Percentiles rank a stretch among this genome's conserved stretches.
Evolutionary conservation across 1,284 basidiomycete genomes (phyloP).

Genomic region (Moniliophthora roreri): DNA sequence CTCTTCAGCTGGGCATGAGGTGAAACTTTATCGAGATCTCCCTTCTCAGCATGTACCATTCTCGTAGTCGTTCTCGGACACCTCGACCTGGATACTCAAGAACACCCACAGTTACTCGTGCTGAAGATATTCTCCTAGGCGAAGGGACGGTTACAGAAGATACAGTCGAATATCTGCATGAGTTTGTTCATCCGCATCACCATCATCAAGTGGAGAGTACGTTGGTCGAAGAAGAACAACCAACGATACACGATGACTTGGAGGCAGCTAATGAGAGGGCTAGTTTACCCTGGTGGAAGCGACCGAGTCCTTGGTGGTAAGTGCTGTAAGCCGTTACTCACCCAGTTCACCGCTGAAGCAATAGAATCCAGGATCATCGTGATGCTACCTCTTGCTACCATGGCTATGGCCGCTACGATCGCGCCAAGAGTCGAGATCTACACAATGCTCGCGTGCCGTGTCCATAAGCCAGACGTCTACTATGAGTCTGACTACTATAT

Average conservation of each 20-base stretch:
- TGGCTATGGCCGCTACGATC: constrained; percentile 52
- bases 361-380: constrained; percentile 49
- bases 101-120: constrained; percentile 23
- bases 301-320: constrained; percentile 69
- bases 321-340: constrained; percentile 21
- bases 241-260: neutral
- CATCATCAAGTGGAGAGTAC: constrained; percentile 36
- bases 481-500: constrained; percentile 19
- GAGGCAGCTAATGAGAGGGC: constrained; percentile 24
- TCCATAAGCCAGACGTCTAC: constrained; percentile 52
- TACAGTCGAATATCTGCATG: constrained; percentile 44
- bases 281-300: constrained; percentile 63
- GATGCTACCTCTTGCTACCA: constrained; percentile 50
- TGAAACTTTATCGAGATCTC: neutral
- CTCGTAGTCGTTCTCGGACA: neutral
- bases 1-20: constrained; percentile 3
- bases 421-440: constrained; percentile 70
- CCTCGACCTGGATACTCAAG: constrained; percentile 14
- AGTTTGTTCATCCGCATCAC: constrained; percentile 44
- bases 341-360: neutral
- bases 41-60: neutral
- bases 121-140: constrained; percentile 40
- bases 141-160: constrained; percentile 48
- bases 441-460: constrained; percentile 53
- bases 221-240: constrained; percentile 27